Evolutionary conservation across 1,139 yeast genomes (phyloP).

Genomic region (Kurtzmaniella quercitrusa): DNA sequence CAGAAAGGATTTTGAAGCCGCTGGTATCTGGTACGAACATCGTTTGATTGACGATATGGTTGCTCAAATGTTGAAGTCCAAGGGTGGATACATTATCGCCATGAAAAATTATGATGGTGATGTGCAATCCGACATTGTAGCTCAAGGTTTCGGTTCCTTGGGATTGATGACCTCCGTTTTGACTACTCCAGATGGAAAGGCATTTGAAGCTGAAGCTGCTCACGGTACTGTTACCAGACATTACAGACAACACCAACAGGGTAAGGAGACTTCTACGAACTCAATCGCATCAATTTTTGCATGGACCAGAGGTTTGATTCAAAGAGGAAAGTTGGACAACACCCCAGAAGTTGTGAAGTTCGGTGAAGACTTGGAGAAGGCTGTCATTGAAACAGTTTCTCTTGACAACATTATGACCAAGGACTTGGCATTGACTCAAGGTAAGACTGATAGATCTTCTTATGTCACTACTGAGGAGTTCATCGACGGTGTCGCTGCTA

Average conservation of each 20-base stretch:
- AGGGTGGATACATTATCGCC: slow-evolving; percentile 93
- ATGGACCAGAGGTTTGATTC: slow-evolving; percentile 89
- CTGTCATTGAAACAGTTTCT: slow-evolving; percentile 82
- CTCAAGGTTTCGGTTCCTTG: slow-evolving; percentile 95
- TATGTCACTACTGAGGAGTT: slow-evolving; percentile 91
- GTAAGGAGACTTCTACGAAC: slow-evolving; percentile 86
- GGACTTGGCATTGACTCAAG: slow-evolving; percentile 86
- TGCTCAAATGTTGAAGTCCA: slow-evolving; percentile 94
- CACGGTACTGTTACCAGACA: slow-evolving; percentile 33
- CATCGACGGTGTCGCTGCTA: slow-evolving; percentile 65
- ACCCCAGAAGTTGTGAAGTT: slow-evolving; percentile 82
- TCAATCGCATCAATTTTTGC: slow-evolving; percentile 98
- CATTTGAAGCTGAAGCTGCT: slow-evolving; percentile 66
- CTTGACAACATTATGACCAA: slow-evolving; percentile 90
- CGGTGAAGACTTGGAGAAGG: slow-evolving; percentile 73
- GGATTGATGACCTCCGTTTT: slow-evolving; percentile 96
- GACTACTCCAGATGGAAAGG: slow-evolving; percentile 91
- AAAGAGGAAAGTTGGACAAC: slow-evolving; percentile 83
- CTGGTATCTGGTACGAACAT: slow-evolving; percentile 92
- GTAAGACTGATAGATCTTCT: slow-evolving; percentile 72
- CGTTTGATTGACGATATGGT: slow-evolving; percentile 97
- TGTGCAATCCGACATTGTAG: slow-evolving; percentile 94
- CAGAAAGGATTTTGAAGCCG: slow-evolving; percentile 64
- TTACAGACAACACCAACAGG: slow-evolving; percentile 31
- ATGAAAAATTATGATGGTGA: slow-evolving; percentile 98